phyloP scores from a whole-genome alignment of 2,329 filamentous ascomycete species.

The Neofusicoccum ribis region DNA sequence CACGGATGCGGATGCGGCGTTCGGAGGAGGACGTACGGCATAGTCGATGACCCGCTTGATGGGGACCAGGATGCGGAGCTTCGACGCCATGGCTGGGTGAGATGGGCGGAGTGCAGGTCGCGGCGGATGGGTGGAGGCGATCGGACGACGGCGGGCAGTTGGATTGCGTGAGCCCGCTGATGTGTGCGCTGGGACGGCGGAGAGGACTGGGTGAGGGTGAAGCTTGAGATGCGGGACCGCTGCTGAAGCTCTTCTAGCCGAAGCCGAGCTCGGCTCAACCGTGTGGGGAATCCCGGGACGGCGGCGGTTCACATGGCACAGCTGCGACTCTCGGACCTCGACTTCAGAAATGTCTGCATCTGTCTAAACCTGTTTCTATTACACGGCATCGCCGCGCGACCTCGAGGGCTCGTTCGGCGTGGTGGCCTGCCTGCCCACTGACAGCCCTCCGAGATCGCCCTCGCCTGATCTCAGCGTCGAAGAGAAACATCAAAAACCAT shows the following conservation, averaged over 20 bases:
- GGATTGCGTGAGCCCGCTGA: background rate
- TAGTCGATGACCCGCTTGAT: slow-evolving; percentile 62
- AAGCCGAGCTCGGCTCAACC: slow-evolving; percentile 17
- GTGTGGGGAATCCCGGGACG: slow-evolving; percentile 10
- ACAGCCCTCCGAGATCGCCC: background rate
- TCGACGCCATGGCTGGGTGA: slow-evolving; percentile 31
- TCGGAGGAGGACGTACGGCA: slow-evolving; percentile 43
- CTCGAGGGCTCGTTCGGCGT: background rate
- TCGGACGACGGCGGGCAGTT: background rate
- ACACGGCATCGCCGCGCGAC: background rate
- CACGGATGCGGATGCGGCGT: slow-evolving; percentile 4
- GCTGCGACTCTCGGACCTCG: slow-evolving; percentile 4
- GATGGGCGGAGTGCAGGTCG: background rate
- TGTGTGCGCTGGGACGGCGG: background rate
- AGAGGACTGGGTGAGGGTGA: background rate
- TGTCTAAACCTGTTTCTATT: background rate
- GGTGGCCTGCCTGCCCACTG: background rate
- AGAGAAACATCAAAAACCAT: background rate
- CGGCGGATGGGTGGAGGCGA: background rate
- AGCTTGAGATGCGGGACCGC: slow-evolving; percentile 14
- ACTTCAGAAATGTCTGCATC: background rate
- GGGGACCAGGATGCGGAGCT: slow-evolving; percentile 56
- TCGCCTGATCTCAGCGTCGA: background rate
- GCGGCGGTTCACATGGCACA: slow-evolving; percentile 1
- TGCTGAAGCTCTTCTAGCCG: slow-evolving; percentile 18